phyloP scores from a whole-genome alignment of 805 yeast genomes.

The Schwanniomyces vanrijiae region DNA sequence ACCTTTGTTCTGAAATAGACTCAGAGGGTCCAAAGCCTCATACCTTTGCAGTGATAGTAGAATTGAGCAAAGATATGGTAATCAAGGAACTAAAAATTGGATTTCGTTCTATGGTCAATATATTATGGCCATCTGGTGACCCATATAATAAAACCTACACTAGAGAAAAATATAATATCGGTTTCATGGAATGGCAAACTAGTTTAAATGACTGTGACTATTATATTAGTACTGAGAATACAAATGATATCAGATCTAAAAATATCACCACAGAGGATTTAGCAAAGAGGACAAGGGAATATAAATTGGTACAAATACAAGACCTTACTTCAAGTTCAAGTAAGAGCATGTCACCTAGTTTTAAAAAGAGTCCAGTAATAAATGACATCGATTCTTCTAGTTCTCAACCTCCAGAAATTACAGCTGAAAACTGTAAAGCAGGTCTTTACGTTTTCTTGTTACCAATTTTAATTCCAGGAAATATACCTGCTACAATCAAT shows the following conservation, averaged over 20 bases:
- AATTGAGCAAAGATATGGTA: constrained; percentile 39
- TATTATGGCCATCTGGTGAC: constrained; percentile 56
- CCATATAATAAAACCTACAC: constrained; percentile 44
- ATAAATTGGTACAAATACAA: constrained; percentile 18
- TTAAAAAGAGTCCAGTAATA: constrained; percentile 11
- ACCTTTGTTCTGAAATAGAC: constrained; percentile 35
- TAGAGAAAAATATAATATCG: constrained; percentile 50
- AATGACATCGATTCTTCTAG: neutral
- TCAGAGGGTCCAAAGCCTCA: constrained; percentile 46
- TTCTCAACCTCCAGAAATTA: neutral
- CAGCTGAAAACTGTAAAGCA: constrained; percentile 40
- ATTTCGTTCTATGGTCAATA: constrained; percentile 42
- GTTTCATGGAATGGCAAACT: constrained; percentile 48
- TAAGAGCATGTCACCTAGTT: constrained; percentile 9
- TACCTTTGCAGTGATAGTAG: constrained; percentile 52
- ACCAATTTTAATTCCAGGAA: constrained; percentile 61
- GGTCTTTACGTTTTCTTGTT: constrained; percentile 71
- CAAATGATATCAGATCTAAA: constrained; percentile 43
- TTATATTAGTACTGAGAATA: constrained; percentile 39
- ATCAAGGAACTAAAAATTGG: constrained; percentile 40
- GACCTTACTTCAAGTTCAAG: constrained; percentile 15
- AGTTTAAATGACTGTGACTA: constrained; percentile 43
- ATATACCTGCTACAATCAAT: constrained; percentile 59
- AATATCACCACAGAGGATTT: constrained; percentile 44
- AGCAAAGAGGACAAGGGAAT: constrained; percentile 38